A percentile compares a stretch with the other conserved stretches of the same genome.
These are phyloP conservation scores for Phalaenopsis hybrid DNA, from an alignment of 116 monocot genomes.

Conservation along the genomic window DNA sequence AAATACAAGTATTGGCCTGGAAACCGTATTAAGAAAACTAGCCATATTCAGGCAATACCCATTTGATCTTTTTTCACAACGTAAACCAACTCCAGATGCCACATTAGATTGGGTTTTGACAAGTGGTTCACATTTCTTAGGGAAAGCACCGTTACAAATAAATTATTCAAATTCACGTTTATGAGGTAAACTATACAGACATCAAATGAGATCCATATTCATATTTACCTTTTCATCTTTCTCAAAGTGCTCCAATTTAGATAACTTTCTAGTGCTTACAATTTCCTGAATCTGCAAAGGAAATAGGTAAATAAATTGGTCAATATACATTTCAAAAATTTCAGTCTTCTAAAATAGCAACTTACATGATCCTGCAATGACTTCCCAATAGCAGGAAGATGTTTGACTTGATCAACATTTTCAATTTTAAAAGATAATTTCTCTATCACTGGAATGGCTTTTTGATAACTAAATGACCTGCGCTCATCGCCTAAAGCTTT, in stretches of 20 bases:
- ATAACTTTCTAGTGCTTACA: slow-evolving; percentile 70
- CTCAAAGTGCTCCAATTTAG: slow-evolving; percentile 97
- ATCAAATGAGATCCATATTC: background rate
- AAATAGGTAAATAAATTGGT: background rate
- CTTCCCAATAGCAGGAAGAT: slow-evolving; percentile 90
- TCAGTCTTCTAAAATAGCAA: slow-evolving; percentile 4
- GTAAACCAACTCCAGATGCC: background rate
- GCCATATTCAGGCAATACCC: background rate
- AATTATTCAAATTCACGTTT: background rate
- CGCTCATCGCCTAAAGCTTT: slow-evolving; percentile 96
- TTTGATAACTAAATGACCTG: slow-evolving; percentile 95
- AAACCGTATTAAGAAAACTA: background rate
- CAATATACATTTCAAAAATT: background rate
- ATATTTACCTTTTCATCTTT: slow-evolving; percentile 78
- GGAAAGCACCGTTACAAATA: background rate
- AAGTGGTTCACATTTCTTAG: background rate
- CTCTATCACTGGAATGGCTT: slow-evolving; percentile 93
- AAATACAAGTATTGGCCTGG: background rate
- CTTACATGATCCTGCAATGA: slow-evolving; percentile 92
- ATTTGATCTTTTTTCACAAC: background rate
- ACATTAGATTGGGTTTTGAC: background rate
- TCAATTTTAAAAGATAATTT: slow-evolving; percentile 85
- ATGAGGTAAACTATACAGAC: background rate
- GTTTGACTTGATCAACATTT: slow-evolving; percentile 75
- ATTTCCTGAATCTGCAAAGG: slow-evolving; percentile 84